Conservation (phyloP, 1,284 basidiomycete genomes). For the Pascua sp. region DNA sequence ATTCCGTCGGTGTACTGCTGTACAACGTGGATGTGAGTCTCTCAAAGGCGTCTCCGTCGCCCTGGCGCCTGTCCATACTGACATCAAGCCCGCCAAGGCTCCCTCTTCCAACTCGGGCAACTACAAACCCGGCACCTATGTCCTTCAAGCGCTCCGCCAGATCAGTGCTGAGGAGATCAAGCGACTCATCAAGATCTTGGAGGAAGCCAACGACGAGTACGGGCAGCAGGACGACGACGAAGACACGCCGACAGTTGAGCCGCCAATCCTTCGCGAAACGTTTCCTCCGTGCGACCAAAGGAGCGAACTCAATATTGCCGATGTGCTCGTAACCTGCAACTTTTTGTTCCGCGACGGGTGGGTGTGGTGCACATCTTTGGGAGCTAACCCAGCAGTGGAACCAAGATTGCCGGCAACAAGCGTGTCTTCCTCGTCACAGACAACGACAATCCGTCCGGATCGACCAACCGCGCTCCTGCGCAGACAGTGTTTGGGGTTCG, state of each 20-base stretch:
- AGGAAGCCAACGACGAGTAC: conserved; percentile 33
- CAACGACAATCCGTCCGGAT: conserved; percentile 63
- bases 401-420: conserved; percentile 71
- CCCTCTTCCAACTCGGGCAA: conserved; percentile 37
- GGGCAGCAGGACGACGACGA: conserved; percentile 10
- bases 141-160: conserved; percentile 71
- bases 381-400: conserved; percentile 55
- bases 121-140: conserved; percentile 62
- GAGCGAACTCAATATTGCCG: conserved; percentile 59
- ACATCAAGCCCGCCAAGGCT: conserved; percentile 30
- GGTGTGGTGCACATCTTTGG: conserved; percentile 22
- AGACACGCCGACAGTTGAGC: conserved; percentile 31
- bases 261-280: conserved; percentile 31
- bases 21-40: conserved; percentile 75
- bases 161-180: conserved; percentile 78
- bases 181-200: conserved; percentile 51
- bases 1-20: conserved; percentile 81
- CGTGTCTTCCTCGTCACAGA: conserved; percentile 91
- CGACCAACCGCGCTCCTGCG: conserved; percentile 36
- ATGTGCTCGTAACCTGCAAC: conserved; percentile 81
- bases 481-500: conserved; percentile 39
- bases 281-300: conserved; percentile 36
- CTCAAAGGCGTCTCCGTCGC: neutral
- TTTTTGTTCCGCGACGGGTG: conserved; percentile 82
- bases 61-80: neutral